A percentile compares a stretch with the other conserved stretches of the same genome.
These are phyloP conservation scores for Aspergillus sclerotialis DNA, from an alignment of 2,329 filamentous ascomycete species.

Conservation along the genomic window DNA sequence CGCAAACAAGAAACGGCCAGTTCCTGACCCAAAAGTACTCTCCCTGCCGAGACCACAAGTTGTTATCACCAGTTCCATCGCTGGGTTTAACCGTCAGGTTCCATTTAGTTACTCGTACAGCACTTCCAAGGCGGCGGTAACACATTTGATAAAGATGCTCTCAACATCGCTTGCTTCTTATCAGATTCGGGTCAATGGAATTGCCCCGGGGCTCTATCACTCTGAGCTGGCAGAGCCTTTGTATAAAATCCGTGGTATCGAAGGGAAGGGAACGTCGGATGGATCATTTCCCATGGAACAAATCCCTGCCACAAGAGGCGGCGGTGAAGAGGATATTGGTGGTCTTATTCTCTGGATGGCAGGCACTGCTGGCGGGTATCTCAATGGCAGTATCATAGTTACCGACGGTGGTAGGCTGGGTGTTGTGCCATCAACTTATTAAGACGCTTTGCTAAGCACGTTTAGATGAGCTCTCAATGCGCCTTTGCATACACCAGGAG, in stretches of 20 bases:
- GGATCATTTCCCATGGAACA: constrained; percentile 36
- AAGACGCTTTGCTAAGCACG: constrained; percentile 1
- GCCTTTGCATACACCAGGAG: too few relatives aligned
- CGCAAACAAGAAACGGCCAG: constrained; percentile 33
- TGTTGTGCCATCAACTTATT: constrained; percentile 51
- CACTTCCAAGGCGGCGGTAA: constrained; percentile 41
- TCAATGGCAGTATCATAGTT: constrained; percentile 57
- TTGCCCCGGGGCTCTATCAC: constrained; percentile 50
- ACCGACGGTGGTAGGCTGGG: constrained; percentile 58
- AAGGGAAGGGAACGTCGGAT: constrained; percentile 27
- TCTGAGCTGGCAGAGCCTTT: constrained; percentile 53
- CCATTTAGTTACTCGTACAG: constrained; percentile 38
- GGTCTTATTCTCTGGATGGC: constrained; percentile 60
- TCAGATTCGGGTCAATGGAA: constrained; percentile 43
- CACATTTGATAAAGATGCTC: constrained; percentile 45
- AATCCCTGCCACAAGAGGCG: constrained; percentile 54
- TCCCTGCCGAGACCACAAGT: constrained; percentile 36
- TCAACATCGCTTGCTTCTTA: constrained; percentile 34
- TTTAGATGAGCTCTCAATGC: too few relatives aligned
- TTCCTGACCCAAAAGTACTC: constrained; percentile 20
- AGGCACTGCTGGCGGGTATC: constrained; percentile 57
- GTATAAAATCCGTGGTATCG: constrained; percentile 35
- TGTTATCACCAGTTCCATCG: constrained; percentile 42
- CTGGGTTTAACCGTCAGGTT: constrained; percentile 34
- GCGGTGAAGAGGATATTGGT: constrained; percentile 57